Evolutionary conservation across 2,329 filamentous ascomycete genomes (phyloP).

Genomic region (Ambrosiella cleistominuta): DNA sequence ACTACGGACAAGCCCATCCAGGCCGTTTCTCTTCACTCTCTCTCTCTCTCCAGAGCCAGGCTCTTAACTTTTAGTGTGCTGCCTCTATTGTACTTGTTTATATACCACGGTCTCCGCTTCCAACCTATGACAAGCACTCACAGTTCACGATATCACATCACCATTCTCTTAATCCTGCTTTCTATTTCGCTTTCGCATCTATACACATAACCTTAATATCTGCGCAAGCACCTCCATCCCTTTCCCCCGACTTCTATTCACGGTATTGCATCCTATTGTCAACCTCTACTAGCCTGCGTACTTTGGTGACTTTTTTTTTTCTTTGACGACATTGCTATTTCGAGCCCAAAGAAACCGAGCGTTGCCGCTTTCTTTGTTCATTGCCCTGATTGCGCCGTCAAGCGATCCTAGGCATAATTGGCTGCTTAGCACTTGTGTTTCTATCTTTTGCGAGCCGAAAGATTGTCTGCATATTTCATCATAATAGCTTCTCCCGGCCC

Average conservation of each 20-base stretch:
- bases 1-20: constrained; percentile 7
- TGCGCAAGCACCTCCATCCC: neutral
- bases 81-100: neutral
- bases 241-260: neutral
- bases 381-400: neutral
- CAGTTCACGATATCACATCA: neutral
- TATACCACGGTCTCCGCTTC: neutral
- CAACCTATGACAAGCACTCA: neutral
- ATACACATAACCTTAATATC: neutral
- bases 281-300: neutral
- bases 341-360: neutral
- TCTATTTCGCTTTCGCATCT: neutral
- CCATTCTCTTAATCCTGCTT: neutral
- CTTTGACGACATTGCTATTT: neutral
- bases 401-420: neutral
- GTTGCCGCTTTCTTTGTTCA: constrained; percentile 6
- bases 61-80: constrained; percentile 8
- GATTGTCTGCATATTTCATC: neutral
- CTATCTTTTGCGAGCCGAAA: constrained; percentile 1
- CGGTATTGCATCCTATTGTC: neutral
- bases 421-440: neutral
- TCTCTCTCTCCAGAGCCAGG: constrained; percentile 8
- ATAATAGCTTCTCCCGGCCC: constrained; percentile 3
- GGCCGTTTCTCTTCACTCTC: neutral
- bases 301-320: neutral